A percentile compares a stretch with the other conserved stretches of the same genome.
Conservation (phyloP, 805 yeast genomes). For the Hanseniaspora occidentalis region DNA sequence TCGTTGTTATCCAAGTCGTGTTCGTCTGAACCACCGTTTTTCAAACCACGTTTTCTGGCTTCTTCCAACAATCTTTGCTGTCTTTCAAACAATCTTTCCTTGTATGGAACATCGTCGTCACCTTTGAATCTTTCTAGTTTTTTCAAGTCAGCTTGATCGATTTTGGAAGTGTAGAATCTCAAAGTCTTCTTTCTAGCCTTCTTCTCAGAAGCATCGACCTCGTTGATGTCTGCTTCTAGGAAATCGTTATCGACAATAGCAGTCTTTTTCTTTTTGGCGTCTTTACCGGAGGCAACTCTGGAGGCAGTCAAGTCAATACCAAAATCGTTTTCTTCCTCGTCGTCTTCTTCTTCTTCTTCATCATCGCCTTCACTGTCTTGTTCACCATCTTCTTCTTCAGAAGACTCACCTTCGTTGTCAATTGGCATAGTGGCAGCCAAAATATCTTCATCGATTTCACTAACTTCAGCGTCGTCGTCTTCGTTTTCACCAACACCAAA, state of each 20-base stretch:
- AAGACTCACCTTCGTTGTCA: conserved; percentile 20
- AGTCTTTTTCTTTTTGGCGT: conserved; percentile 10
- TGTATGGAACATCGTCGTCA: conserved; percentile 84
- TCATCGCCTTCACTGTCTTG: conserved; percentile 7
- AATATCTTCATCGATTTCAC: conserved; percentile 13
- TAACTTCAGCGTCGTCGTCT: conserved; percentile 9
- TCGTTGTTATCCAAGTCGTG: conserved; percentile 31
- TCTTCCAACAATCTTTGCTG: conserved; percentile 79
- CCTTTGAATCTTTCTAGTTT: conserved; percentile 53
- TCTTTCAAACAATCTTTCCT: conserved; percentile 80
- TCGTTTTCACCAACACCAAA: conserved; percentile 21
- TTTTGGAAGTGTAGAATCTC: conserved; percentile 93
- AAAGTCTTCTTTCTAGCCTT: conserved; percentile 65
- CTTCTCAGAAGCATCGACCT: conserved; percentile 79
- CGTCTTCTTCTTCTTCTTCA: conserved; percentile 13
- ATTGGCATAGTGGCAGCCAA: conserved; percentile 11
- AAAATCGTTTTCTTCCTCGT: conserved; percentile 16
- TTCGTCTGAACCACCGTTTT: conserved; percentile 39
- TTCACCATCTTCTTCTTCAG: conserved; percentile 10
- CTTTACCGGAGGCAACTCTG: conserved; percentile 11
- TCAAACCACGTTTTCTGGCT: conserved; percentile 71
- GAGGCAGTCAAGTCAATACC: conserved; percentile 17
- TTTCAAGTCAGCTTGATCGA: conserved; percentile 70
- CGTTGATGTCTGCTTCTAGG: conserved; percentile 64
- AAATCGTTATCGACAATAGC: conserved; percentile 40